Base-by-base conservation (phyloP, 164 flowering plant species). In the Berberis vulgaris region DNA sequence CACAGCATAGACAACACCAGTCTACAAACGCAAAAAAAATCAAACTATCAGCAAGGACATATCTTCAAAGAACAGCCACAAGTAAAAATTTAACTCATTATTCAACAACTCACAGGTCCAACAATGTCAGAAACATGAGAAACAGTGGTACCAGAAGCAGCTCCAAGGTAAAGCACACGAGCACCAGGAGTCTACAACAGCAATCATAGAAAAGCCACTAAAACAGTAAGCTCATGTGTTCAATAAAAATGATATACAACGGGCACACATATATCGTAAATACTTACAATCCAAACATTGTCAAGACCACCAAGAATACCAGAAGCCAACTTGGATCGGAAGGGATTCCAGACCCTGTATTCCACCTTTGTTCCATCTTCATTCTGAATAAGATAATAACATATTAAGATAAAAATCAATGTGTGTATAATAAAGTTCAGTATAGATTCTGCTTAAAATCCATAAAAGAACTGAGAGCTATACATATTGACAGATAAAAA, bases 71-170 rank as follows among this genome's bases (percentile, higher is more conserved):
- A 38, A 46, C 13, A 52, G n/a, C 54, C 11, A 52, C 54, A 10
- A 10, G n/a, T 52, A 52, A 52, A 52, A 9, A 3, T 52, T 52
- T 26, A 52, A 3, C 10, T 4, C 4, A 11, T 7, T 4, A 7
- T 26, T 7, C 11, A 26, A 26, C 26, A 26, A 81, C 97, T 82
- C 79, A 94, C 99, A 60, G 97, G 99, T 9, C 99, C 99, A 83
- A 95, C 94, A 78, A 91, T 45, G 67, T 91, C 97, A 49, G 99
- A 95, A 2, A 95, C 99, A 75, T 91, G 99, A 41, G 97, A 95
- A 1, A 95, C 97, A 8, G 99, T 89, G 12, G 99, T 91, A 39
- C 99, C 97, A 3, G 96, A 91, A 68, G 99, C 97, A 73, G 99
- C 99, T 39, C 97, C 99, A 54, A 94, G 91, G 72, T 94, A 94